Evolutionary conservation across 2,329 filamentous ascomycete species (phyloP).

Genomic region (Scedosporium dehoogii): DNA sequence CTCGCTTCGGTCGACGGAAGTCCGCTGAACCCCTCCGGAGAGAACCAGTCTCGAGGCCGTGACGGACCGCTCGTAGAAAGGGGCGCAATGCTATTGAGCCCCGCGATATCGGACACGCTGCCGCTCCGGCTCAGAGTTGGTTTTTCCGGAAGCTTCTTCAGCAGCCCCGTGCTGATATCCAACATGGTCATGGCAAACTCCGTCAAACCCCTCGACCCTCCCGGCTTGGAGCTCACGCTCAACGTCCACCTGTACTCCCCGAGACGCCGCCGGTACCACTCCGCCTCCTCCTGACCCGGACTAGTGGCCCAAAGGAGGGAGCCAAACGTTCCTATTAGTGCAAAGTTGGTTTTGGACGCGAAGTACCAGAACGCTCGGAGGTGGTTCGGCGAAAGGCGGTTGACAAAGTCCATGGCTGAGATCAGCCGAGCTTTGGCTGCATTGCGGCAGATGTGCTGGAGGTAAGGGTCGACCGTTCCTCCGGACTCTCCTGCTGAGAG

Average conservation of each 20-base stretch:
- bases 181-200: constrained; percentile 71
- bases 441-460: constrained; percentile 84
- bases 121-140: constrained; percentile 50
- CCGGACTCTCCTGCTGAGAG: constrained; percentile 34
- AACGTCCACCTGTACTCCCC: constrained; percentile 93
- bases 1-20: constrained; percentile 38
- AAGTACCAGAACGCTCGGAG: constrained; percentile 91
- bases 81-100: constrained; percentile 19
- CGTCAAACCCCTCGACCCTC: constrained; percentile 46
- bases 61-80: constrained; percentile 9
- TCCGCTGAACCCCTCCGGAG: constrained; percentile 26
- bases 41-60: constrained; percentile 13
- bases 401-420: constrained; percentile 95
- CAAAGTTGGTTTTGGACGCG: constrained; percentile 81
- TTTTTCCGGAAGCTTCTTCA: constrained; percentile 63
- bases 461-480: constrained; percentile 57
- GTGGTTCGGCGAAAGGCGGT: constrained; percentile 77
- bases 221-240: constrained; percentile 69
- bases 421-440: constrained; percentile 91
- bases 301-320: constrained; percentile 83
- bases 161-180: constrained; percentile 58
- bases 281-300: constrained; percentile 76
- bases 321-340: constrained; percentile 88
- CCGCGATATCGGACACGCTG: constrained; percentile 37
- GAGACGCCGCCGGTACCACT: constrained; percentile 79